phyloP scores from a whole-genome alignment of 345 rosid species.

The Eucalyptus erythrocorys region DNA sequence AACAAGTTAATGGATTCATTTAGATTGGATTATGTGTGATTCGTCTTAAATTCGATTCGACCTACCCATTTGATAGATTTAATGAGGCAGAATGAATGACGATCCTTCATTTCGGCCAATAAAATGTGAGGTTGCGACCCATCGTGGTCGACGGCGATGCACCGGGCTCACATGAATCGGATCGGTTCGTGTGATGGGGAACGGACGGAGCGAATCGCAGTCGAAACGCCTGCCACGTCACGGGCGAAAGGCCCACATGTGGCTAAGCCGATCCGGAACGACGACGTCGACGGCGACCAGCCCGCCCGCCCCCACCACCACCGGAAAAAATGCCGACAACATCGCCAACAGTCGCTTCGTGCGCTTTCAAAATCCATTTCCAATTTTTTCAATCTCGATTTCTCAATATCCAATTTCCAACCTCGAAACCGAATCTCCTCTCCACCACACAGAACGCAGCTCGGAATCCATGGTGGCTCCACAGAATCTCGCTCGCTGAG shows the following conservation, averaged over 20 bases:
- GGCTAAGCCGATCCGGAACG: conserved; percentile 1
- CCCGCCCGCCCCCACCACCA: neutral
- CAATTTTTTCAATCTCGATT: neutral
- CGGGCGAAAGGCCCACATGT: neutral
- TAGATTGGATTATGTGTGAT: rapidly evolving
- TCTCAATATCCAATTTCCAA: neutral
- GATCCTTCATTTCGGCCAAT: neutral
- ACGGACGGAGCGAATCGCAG: neutral
- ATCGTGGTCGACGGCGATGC: neutral
- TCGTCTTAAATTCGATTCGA: rapidly evolving
- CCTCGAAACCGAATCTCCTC: neutral
- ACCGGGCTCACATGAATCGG: neutral
- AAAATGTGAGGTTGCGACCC: rapidly evolving
- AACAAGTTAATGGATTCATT: rapidly evolving
- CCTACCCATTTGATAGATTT: too few relatives aligned
- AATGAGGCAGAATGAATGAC: neutral
- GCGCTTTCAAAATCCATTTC: neutral
- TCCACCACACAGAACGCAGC: neutral
- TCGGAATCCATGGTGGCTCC: neutral
- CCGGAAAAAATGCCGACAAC: neutral
- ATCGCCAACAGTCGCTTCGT: neutral
- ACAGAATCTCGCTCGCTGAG: neutral
- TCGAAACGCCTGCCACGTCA: neutral
- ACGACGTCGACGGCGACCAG: neutral
- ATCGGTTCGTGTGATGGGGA: neutral